Conservation (phyloP, 2,329 filamentous ascomycete genomes). For the Monosporascus sp. region DNA sequence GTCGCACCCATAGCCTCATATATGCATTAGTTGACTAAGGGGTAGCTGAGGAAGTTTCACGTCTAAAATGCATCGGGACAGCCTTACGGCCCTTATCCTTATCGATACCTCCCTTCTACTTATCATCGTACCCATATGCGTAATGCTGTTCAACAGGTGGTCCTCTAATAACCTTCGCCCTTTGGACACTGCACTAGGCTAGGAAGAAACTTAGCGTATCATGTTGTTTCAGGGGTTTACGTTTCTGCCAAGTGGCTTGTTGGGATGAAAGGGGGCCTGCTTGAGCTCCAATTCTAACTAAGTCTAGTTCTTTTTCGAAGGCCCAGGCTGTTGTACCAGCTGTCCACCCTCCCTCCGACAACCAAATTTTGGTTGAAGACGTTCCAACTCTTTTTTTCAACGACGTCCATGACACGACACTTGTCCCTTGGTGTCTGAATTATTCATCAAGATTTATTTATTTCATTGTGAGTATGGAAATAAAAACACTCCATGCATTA, state of each 20-base stretch:
- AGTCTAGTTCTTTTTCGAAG: neutral
- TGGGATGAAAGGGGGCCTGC: neutral
- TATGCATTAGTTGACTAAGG: no score
- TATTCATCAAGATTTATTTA: neutral
- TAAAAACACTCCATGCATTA: neutral
- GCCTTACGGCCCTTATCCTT: neutral
- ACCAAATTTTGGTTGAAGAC: neutral
- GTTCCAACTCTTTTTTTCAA: neutral
- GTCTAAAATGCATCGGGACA: no score
- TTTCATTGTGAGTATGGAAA: neutral
- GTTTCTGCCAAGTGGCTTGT: neutral
- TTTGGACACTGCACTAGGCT: neutral
- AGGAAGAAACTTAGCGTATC: neutral
- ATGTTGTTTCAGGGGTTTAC: neutral
- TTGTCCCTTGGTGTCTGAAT: neutral
- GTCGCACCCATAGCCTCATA: no score
- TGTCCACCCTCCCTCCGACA: neutral
- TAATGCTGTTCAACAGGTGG: no score
- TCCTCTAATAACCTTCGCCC: no score
- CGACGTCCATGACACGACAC: neutral
- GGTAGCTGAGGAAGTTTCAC: no score
- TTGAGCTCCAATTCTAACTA: neutral
- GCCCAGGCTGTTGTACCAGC: neutral
- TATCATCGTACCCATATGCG: no score
- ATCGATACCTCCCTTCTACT: no score